Evolutionary conservation across 306 rosid species (phyloP).

Genomic region (Carpinus fangiana): DNA sequence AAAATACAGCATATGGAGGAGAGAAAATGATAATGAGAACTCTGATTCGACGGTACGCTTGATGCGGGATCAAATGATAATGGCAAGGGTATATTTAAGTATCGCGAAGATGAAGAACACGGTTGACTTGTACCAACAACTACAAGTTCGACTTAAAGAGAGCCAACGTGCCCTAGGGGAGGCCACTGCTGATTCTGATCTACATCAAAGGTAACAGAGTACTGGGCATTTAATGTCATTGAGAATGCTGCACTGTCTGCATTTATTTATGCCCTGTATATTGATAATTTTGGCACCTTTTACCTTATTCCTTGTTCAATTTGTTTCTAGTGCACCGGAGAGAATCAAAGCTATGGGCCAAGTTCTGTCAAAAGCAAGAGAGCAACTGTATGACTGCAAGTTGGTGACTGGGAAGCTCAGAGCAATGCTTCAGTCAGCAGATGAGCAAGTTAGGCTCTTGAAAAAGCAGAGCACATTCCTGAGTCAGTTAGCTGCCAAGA

Average conservation of each 20-base stretch:
- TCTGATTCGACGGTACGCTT: conserved; percentile 71
- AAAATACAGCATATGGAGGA: conserved; percentile 94
- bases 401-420: conserved; percentile 76
- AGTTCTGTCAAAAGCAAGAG: conserved; percentile 74
- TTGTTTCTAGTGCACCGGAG: conserved; percentile 62
- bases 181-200: conserved; percentile 62
- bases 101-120: conserved; percentile 70
- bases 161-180: conserved; percentile 78
- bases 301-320: conserved; percentile 26
- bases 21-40: conserved; percentile 74
- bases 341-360: conserved; percentile 73
- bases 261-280: conserved; percentile 1
- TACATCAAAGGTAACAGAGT: conserved; percentile 61
- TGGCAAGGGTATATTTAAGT: conserved; percentile 89
- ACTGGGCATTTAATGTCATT: conserved; percentile 17
- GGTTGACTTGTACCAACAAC: conserved; percentile 52
- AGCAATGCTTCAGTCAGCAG: conserved; percentile 93
- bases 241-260: conserved; percentile 9
- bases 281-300: conserved; percentile 17
- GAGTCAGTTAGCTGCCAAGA: conserved; percentile 93
- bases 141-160: conserved; percentile 58
- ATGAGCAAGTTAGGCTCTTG: conserved; percentile 82
- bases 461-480: conserved; percentile 92
- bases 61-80: conserved; percentile 89
- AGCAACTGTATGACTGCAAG: conserved; percentile 81